These are phyloP conservation scores for Smallanthus sonchifolius DNA, from an alignment of 129 eudicot genomes.

Conservation along the genomic window DNA sequence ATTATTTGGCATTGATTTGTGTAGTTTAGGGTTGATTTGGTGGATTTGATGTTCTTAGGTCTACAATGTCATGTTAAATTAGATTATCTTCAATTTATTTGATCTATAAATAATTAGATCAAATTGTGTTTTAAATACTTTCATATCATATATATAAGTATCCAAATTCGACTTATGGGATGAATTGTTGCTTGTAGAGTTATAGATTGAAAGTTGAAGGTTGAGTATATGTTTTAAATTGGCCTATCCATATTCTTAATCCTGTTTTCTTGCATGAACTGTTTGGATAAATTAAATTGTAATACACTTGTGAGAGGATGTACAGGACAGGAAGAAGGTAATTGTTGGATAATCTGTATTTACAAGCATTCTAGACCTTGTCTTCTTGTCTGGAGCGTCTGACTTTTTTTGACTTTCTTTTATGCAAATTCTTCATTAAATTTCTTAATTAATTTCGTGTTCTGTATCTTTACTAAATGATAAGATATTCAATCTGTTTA, in stretches of 20 bases:
- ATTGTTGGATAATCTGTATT: not conserved
- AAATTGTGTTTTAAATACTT: not conserved
- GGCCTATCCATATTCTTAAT: not conserved
- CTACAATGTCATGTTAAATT: not conserved
- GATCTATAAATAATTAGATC: constrained; percentile 1
- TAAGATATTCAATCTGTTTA: not conserved
- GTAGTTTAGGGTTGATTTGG: constrained; percentile 20
- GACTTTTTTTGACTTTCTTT: not conserved
- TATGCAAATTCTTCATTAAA: not conserved
- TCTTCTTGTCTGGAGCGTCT: not conserved
- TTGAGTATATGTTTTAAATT: not conserved
- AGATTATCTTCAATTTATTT: not conserved
- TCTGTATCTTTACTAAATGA: not conserved
- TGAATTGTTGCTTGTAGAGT: constrained; percentile 1
- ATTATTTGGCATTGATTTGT: constrained; percentile 2
- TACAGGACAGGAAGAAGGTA: not conserved
- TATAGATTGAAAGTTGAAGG: not conserved
- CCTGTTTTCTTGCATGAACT: not conserved
- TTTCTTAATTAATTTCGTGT: not conserved
- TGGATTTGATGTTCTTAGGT: not conserved
- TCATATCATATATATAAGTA: not conserved
- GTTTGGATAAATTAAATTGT: not conserved
- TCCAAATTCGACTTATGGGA: not conserved
- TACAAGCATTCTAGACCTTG: not conserved
- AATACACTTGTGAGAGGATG: not conserved